Percentiles rank a stretch among this genome's conserved stretches.
Evolutionary conservation across 202 grass and related monocot species (phyloP).

Genomic region (Hordeum pubiflorum): DNA sequence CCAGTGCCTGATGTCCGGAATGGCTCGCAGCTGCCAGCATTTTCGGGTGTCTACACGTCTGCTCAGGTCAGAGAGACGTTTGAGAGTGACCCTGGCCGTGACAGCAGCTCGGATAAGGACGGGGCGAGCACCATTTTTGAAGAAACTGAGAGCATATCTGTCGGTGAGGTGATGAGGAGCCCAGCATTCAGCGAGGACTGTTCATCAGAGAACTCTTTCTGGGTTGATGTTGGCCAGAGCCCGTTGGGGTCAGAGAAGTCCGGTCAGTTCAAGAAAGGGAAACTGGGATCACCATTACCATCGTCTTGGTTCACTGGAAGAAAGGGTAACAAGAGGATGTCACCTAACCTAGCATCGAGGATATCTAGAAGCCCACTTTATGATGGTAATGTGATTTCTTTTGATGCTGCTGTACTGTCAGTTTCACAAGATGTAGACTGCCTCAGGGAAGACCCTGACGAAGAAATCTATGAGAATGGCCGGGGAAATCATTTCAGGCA

Average conservation of each 20-base stretch:
- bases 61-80: conserved; percentile 92
- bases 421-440: conserved; percentile 69
- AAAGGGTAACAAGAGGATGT: conserved; percentile 78
- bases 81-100: conserved; percentile 75
- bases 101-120: conserved; percentile 91
- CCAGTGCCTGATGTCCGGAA: conserved; percentile 31
- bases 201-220: conserved; percentile 93
- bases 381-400: conserved; percentile 84
- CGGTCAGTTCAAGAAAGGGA: conserved; percentile 70
- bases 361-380: conserved; percentile 77
- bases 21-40: conserved; percentile 70
- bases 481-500: conserved; percentile 49
- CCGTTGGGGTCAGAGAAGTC: conserved; percentile 71
- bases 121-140: conserved; percentile 92
- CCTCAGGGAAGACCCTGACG: conserved; percentile 55
- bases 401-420: conserved; percentile 94
- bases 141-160: conserved; percentile 86
- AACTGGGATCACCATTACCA: conserved; percentile 80
- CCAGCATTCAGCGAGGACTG: conserved; percentile 97
- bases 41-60: conserved; percentile 90
- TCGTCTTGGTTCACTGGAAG: conserved; percentile 81
- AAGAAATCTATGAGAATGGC: conserved; percentile 46
- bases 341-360: conserved; percentile 47
- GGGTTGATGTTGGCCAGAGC: conserved; percentile 96
- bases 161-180: conserved; percentile 89